Conservation (phyloP, 768 basidiomycete species). For the Daedaleopsis sinensis region DNA sequence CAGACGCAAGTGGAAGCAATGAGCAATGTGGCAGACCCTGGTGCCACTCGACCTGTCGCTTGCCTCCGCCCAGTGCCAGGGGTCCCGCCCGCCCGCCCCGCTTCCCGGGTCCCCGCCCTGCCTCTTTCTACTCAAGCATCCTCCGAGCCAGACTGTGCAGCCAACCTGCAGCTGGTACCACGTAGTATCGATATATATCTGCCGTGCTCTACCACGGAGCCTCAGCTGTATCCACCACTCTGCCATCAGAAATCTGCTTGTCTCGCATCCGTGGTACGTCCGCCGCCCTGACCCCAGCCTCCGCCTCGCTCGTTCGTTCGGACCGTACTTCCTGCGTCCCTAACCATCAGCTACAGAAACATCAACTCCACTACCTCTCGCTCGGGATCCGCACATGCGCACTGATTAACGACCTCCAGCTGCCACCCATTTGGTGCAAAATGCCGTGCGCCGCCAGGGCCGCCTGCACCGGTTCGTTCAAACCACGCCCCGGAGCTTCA, state of each 20-base stretch:
- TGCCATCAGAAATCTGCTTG: neutral
- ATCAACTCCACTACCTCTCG: neutral
- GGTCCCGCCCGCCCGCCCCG: neutral
- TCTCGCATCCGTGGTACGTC: neutral
- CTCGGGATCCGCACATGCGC: neutral
- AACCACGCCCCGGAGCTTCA: neutral
- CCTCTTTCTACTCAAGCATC: neutral
- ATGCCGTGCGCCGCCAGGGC: neutral
- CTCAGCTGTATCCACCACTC: no score
- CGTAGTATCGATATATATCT: no score
- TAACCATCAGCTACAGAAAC: neutral
- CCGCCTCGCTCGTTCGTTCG: neutral
- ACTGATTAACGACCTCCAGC: neutral
- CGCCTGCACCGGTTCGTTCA: neutral
- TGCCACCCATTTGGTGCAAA: neutral
- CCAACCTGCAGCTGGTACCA: neutral
- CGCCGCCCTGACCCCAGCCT: neutral
- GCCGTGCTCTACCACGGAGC: neutral
- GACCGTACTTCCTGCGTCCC: neutral
- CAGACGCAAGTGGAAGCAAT: neutral
- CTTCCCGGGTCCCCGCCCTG: neutral
- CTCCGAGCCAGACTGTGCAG: neutral
- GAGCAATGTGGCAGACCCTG: neutral
- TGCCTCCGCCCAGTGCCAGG: neutral
- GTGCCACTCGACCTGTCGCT: neutral